Evolutionary conservation across 2,329 filamentous ascomycete genomes (phyloP).

Genomic region (Beauveria sp.): DNA sequence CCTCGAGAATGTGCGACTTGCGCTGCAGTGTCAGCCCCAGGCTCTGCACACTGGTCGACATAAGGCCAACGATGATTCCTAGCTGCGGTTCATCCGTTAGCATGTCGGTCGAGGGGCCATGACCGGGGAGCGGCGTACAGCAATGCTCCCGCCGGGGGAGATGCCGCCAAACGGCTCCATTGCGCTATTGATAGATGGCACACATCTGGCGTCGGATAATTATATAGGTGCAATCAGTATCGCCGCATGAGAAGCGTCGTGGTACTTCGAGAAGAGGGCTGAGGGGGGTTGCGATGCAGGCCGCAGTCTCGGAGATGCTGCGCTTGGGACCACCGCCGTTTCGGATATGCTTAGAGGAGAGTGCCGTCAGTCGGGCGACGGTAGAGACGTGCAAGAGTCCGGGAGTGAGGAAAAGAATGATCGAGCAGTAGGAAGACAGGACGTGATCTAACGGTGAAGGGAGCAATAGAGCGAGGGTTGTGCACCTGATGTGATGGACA

Average conservation of each 20-base stretch:
- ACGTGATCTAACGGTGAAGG: neutral
- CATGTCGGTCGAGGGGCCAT: neutral
- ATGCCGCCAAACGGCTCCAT: slow-evolving; percentile 70
- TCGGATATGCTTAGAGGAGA: neutral
- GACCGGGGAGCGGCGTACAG: slow-evolving; percentile 41
- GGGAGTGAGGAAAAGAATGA: neutral
- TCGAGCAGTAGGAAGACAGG: neutral
- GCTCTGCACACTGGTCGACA: slow-evolving; percentile 92
- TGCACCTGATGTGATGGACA: slow-evolving; percentile 6
- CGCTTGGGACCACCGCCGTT: neutral
- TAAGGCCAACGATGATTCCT: slow-evolving; percentile 83
- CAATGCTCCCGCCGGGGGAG: slow-evolving; percentile 70
- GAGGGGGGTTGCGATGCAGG: neutral
- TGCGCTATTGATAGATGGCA: slow-evolving; percentile 31
- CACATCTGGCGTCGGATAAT: slow-evolving; percentile 37
- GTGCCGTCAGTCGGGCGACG: neutral
- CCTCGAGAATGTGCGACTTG: slow-evolving; percentile 96
- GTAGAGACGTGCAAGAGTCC: neutral
- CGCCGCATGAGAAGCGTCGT: slow-evolving; percentile 17
- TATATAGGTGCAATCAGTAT: slow-evolving; percentile 13
- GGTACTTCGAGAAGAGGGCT: neutral
- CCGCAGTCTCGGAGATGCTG: neutral
- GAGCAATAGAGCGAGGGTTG: neutral
- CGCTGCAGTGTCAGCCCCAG: slow-evolving; percentile 91
- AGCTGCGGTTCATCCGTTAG: slow-evolving; percentile 44